Percentiles rank a stretch among this genome's conserved stretches.
These are phyloP conservation scores for Geotrichum restrictum DNA, from an alignment of 1,139 yeast species.

Conservation along the genomic window DNA sequence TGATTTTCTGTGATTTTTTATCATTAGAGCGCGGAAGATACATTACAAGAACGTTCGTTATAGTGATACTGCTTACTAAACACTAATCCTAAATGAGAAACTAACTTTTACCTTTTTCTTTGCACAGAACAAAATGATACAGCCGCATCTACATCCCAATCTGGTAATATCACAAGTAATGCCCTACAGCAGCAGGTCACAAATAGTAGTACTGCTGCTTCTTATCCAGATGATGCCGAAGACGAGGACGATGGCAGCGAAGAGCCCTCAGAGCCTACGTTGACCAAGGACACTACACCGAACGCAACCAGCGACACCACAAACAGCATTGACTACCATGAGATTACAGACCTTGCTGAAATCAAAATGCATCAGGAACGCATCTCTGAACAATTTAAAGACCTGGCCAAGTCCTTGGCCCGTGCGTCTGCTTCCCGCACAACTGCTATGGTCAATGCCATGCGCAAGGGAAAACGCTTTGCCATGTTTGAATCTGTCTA, in stretches of 20 bases:
- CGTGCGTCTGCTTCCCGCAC: conserved; percentile 33
- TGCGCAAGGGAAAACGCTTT: conserved; percentile 28
- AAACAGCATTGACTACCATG: not conserved
- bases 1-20: not conserved
- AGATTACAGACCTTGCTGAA: conserved; percentile 1
- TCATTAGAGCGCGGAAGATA: too few relatives aligned
- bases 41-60: conserved; percentile 2
- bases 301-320: not conserved
- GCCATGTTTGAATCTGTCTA: conserved; percentile 28
- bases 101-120: conserved; percentile 9
- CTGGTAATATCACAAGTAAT: not conserved
- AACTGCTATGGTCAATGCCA: conserved; percentile 30
- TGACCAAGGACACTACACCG: not conserved
- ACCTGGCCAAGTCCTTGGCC: conserved; percentile 32
- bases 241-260: conserved; percentile 2
- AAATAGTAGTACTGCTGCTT: too few relatives aligned
- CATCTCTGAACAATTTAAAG: conserved; percentile 33
- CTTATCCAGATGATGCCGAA: not conserved
- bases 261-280: not conserved
- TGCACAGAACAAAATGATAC: not conserved
- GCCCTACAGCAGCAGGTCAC: not conserved
- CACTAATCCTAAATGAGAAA: not conserved
- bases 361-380: conserved; percentile 30
- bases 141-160: conserved; percentile 8
- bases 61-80: conserved; percentile 12